These are phyloP conservation scores for Zasmidium angulare DNA, from an alignment of 2,329 filamentous ascomycete genomes.

Conservation along the genomic window DNA sequence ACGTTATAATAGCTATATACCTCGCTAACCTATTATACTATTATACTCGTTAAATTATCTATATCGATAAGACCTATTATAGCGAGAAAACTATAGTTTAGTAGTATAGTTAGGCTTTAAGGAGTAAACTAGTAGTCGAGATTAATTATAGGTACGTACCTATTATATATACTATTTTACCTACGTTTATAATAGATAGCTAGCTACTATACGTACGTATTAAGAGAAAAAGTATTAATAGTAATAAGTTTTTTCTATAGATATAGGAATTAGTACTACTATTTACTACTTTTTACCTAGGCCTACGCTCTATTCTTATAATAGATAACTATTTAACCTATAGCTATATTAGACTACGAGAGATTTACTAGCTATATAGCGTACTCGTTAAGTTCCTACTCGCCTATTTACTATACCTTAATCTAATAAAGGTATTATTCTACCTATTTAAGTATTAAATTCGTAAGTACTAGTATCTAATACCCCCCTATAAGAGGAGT, in stretches of 20 bases:
- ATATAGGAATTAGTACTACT: no score
- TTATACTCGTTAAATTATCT: neutral
- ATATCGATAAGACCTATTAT: neutral
- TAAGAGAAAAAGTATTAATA: no score
- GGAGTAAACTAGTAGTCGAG: neutral
- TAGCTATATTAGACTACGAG: neutral
- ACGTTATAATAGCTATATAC: no score
- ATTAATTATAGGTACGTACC: neutral
- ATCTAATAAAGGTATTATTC: neutral
- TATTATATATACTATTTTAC: neutral
- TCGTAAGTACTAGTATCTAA: neutral
- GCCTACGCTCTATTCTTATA: neutral
- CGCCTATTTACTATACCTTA: neutral
- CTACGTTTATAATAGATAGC: neutral
- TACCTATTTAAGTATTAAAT: neutral
- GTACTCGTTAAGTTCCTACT: neutral
- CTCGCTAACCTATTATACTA: neutral
- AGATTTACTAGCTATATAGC: neutral
- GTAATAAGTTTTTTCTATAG: no score
- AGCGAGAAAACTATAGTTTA: neutral
- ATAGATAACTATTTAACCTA: neutral
- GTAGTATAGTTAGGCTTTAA: neutral
- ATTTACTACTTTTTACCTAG: neutral
- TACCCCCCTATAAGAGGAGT: neutral
- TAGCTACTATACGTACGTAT: neutral